Conservation (phyloP, 345 rosid species). For the Pistacia vera region DNA sequence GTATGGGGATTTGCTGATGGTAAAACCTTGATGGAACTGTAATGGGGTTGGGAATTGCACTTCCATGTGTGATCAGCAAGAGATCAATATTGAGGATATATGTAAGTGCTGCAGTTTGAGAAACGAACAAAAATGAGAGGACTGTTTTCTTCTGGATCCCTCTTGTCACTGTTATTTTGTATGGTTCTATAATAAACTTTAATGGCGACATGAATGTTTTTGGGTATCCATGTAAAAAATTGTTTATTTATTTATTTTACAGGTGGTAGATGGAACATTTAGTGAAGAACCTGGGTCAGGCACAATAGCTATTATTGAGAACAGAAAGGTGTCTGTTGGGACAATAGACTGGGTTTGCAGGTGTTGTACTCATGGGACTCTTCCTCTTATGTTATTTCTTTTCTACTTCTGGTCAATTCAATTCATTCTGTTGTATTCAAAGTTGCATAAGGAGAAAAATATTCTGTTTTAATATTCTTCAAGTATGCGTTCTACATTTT, state of each 20-base stretch:
- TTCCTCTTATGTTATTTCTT: conserved; percentile 8
- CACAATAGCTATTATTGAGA: conserved; percentile 64
- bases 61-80: neutral
- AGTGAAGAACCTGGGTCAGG: conserved; percentile 97
- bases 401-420: neutral
- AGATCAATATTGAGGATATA: neutral
- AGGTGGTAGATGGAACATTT: conserved; percentile 87
- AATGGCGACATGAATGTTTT: neutral
- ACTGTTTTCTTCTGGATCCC: neutral
- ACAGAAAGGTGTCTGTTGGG: conserved; percentile 82
- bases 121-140: too few species aligned
- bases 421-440: neutral
- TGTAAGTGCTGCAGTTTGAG: too few species aligned
- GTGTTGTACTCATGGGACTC: conserved; percentile 35
- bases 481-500: neutral
- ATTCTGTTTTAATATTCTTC: neutral
- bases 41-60: neutral
- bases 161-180: neutral
- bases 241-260: conserved; percentile 13
- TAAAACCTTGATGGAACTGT: neutral
- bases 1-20: neutral
- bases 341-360: conserved; percentile 87
- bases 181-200: neutral
- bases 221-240: neutral
- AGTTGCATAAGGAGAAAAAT: neutral